These are phyloP conservation scores for Fusarium drepaniforme DNA, from an alignment of 2,329 filamentous ascomycete species.

Conservation along the genomic window DNA sequence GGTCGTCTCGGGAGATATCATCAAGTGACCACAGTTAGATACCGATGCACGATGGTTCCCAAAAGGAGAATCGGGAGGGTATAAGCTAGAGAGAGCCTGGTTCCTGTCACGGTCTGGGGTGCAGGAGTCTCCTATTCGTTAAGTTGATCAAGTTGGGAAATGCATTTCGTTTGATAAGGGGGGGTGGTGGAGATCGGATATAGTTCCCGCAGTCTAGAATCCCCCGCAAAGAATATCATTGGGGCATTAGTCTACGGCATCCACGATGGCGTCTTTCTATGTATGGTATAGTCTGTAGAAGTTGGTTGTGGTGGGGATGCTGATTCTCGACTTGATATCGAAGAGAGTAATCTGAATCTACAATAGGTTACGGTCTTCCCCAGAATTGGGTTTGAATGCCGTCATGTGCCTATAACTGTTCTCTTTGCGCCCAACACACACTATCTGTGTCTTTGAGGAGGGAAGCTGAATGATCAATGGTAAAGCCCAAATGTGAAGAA, in stretches of 20 bases:
- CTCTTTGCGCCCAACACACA: background rate
- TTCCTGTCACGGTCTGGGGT: constrained; percentile 1
- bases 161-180: background rate
- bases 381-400: background rate
- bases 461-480: background rate
- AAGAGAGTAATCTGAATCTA: background rate
- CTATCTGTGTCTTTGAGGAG: background rate
- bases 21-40: constrained; percentile 7
- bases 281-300: background rate
- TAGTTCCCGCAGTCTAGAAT: constrained; percentile 15
- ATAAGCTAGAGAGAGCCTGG: background rate
- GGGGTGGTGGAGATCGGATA: constrained; percentile 18
- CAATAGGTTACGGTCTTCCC: background rate
- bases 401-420: too few species aligned
- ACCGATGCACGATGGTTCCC: background rate
- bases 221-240: background rate
- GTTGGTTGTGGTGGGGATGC: background rate
- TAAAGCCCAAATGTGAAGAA: background rate
- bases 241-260: background rate
- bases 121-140: background rate
- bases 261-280: background rate
- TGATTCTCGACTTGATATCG: background rate
- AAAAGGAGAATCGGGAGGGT: background rate
- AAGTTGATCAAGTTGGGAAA: constrained; percentile 2
- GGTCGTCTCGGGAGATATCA: background rate